Evolutionary conservation across 2,329 filamentous ascomycete genomes (phyloP).

Genomic region (Colletotrichum liaoningense): DNA sequence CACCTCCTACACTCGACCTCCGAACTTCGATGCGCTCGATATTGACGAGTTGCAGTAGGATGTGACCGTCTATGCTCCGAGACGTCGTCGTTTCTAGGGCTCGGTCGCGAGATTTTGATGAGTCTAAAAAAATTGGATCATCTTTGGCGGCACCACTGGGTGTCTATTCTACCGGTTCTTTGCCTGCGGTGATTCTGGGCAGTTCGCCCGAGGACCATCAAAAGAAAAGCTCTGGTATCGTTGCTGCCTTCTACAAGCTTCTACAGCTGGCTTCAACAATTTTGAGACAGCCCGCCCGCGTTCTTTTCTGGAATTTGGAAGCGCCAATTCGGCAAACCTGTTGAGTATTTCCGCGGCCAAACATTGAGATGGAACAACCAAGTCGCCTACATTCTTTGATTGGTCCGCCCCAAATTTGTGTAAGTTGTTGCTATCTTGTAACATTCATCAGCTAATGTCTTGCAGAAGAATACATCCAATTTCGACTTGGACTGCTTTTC

Average conservation of each 20-base stretch:
- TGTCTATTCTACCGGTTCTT: not conserved
- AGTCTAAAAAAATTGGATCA: not conserved
- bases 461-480: constrained; percentile 13
- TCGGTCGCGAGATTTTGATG: not conserved
- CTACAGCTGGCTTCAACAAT: not conserved
- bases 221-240: not conserved
- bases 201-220: not conserved
- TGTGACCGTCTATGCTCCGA: constrained; percentile 10
- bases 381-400: not conserved
- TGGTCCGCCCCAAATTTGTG: constrained; percentile 17
- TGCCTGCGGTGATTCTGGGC: not conserved
- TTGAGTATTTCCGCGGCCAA: constrained; percentile 9
- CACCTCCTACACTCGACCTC: constrained; percentile 40
- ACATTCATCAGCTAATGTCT: not conserved
- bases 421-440: not conserved
- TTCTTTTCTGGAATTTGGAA: not conserved
- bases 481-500: not conserved
- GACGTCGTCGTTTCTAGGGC: constrained; percentile 6
- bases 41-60: constrained; percentile 49
- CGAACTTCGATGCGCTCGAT: constrained; percentile 41
- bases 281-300: not conserved
- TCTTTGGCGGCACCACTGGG: not conserved
- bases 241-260: not conserved
- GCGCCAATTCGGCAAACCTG: constrained; percentile 18
- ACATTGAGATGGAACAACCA: not conserved